Percentiles rank a stretch among this genome's conserved stretches.
phyloP scores from a whole-genome alignment of 129 eudicot genomes.

The Tagetes erecta region DNA sequence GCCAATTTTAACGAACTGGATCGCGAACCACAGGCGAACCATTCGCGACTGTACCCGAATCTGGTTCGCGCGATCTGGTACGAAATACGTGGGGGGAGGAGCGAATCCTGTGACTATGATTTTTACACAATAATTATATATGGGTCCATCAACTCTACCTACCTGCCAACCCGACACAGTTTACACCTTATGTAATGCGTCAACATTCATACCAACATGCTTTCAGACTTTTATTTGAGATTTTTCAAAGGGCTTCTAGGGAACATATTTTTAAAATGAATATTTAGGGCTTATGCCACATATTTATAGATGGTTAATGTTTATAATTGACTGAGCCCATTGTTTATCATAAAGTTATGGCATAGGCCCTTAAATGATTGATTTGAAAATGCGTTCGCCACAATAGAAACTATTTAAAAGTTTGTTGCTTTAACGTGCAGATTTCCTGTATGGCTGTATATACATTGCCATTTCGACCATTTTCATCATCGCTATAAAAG shows the following conservation, averaged over 20 bases:
- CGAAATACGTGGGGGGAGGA: too few species aligned
- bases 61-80: too few species aligned
- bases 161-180: background rate
- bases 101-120: too few species aligned
- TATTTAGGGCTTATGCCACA: background rate
- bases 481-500: background rate
- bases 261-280: background rate
- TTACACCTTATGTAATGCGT: background rate
- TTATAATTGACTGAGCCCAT: background rate
- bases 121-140: too few species aligned
- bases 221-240: background rate
- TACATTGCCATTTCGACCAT: background rate
- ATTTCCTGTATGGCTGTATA: background rate
- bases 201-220: background rate
- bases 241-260: background rate
- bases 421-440: background rate
- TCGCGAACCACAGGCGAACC: too few species aligned
- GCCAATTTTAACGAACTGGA: too few species aligned
- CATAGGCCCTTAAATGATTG: background rate
- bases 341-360: background rate
- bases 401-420: background rate
- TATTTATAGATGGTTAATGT: background rate
- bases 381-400: background rate
- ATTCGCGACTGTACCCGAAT: too few species aligned
- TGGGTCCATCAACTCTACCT: too few species aligned